Percentiles rank a stretch among this genome's conserved stretches.
Evolutionary conservation across 768 basidiomycete genomes (phyloP).

Genomic region (Tubosaeta sp.): DNA sequence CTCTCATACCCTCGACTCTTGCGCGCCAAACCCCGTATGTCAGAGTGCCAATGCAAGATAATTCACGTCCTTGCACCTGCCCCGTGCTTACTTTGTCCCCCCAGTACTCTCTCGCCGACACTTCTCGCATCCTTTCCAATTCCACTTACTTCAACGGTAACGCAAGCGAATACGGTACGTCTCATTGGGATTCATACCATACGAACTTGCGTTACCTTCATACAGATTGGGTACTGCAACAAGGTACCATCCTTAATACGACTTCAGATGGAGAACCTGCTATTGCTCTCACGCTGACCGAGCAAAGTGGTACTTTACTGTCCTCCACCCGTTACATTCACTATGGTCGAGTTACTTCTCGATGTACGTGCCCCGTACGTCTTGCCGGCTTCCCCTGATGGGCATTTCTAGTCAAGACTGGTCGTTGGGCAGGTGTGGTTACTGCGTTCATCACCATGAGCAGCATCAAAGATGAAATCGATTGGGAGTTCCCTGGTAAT

Average conservation of each 20-base stretch:
- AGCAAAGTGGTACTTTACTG: constrained; percentile 70
- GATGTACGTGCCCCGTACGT: constrained; percentile 33
- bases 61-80: background rate
- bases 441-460: constrained; percentile 85
- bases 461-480: constrained; percentile 80
- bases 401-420: constrained; percentile 58
- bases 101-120: constrained; percentile 61
- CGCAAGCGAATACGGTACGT: constrained; percentile 57
- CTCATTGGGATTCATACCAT: background rate
- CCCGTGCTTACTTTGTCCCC: background rate
- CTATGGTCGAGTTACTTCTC: constrained; percentile 72
- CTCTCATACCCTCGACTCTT: constrained; percentile 62
- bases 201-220: background rate
- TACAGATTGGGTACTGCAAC: constrained; percentile 67
- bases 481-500: constrained; percentile 80
- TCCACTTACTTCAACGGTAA: constrained; percentile 70
- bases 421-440: constrained; percentile 77
- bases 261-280: constrained; percentile 56
- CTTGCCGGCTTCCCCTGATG: background rate
- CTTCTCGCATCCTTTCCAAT: constrained; percentile 64
- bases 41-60: constrained; percentile 50
- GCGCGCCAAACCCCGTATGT: constrained; percentile 70
- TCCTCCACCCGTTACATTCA: constrained; percentile 79
- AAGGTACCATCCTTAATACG: constrained; percentile 62
- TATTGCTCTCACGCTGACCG: constrained; percentile 61